phyloP scores from a whole-genome alignment of 2,329 filamentous ascomycete genomes.

The Hymenoscyphus scutula region DNA sequence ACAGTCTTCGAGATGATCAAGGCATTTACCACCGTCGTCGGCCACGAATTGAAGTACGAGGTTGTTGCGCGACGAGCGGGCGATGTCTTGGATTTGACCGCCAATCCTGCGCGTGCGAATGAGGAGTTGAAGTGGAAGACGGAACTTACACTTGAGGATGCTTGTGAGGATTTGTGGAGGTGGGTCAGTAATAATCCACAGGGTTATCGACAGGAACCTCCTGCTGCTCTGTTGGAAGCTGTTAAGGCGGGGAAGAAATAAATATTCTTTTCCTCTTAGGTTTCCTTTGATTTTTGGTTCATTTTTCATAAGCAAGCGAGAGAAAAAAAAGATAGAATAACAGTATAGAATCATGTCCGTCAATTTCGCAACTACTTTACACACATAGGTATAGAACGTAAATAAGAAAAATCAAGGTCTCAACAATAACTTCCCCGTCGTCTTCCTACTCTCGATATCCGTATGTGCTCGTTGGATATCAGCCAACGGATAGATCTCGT shows the following conservation, averaged over 20 bases:
- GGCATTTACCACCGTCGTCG: conserved; percentile 84
- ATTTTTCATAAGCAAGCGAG: not conserved
- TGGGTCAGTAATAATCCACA: conserved; percentile 98
- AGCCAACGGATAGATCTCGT: conserved; percentile 73
- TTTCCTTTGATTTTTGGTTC: not conserved
- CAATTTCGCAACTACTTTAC: not conserved
- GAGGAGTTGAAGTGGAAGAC: conserved; percentile 91
- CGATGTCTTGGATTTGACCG: conserved; percentile 92
- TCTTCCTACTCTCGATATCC: conserved; percentile 79
- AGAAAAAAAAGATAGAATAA: not conserved
- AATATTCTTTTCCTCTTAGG: not conserved
- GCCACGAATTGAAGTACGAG: conserved; percentile 81
- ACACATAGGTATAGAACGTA: not conserved
- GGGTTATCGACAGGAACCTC: conserved; percentile 91
- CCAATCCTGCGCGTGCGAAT: conserved; percentile 84
- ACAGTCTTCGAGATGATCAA: conserved; percentile 98
- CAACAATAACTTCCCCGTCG: conserved; percentile 78
- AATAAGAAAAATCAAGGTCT: conserved; percentile 50
- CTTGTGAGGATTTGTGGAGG: conserved; percentile 90
- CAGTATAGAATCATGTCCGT: not conserved
- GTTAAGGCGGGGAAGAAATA: conserved; percentile 43
- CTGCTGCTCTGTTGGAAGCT: conserved; percentile 71
- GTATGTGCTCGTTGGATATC: conserved; percentile 70
- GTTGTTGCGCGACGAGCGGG: conserved; percentile 79
- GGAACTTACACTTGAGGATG: conserved; percentile 83